Conservation (phyloP, 306 rosid genomes). For the Luffa aegyptiaca region DNA sequence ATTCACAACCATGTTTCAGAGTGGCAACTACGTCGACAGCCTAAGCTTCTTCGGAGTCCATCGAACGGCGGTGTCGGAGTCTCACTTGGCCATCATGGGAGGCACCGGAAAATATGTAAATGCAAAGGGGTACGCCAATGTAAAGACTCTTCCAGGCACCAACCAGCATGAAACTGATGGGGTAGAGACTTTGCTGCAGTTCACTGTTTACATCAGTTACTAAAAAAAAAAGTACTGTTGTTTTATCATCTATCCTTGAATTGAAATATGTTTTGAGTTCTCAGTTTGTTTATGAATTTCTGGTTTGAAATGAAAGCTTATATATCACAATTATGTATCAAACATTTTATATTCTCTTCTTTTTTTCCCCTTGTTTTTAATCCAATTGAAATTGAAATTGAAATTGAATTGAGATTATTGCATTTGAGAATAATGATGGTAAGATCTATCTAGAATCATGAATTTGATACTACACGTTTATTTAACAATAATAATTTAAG, state of each 20-base stretch:
- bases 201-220: slow-evolving; percentile 17
- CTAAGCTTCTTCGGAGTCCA: slow-evolving; percentile 75
- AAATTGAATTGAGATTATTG: not conserved
- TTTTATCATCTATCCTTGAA: not conserved
- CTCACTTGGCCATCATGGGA: slow-evolving; percentile 73
- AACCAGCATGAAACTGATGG: slow-evolving; percentile 28
- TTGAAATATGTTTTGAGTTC: not conserved
- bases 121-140: slow-evolving; percentile 49
- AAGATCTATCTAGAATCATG: too few species aligned
- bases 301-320: not conserved
- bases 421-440: too few species aligned
- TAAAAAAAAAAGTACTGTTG: not conserved
- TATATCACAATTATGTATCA: not conserved
- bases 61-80: slow-evolving; percentile 46
- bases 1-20: slow-evolving; percentile 62
- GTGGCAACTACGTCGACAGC: slow-evolving; percentile 54
- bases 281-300: not conserved
- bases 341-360: not conserved
- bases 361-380: not conserved
- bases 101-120: slow-evolving; percentile 72
- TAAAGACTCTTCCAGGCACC: slow-evolving; percentile 28
- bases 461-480: too few species aligned
- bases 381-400: not conserved
- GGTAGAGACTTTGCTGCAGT: slow-evolving; percentile 14
- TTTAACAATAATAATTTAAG: too few species aligned